Evolutionary conservation across 2,329 filamentous ascomycete species (phyloP), one percentile per base, ranked within the genome.

Genomic region (Phyllosticta capitalensis): DNA sequence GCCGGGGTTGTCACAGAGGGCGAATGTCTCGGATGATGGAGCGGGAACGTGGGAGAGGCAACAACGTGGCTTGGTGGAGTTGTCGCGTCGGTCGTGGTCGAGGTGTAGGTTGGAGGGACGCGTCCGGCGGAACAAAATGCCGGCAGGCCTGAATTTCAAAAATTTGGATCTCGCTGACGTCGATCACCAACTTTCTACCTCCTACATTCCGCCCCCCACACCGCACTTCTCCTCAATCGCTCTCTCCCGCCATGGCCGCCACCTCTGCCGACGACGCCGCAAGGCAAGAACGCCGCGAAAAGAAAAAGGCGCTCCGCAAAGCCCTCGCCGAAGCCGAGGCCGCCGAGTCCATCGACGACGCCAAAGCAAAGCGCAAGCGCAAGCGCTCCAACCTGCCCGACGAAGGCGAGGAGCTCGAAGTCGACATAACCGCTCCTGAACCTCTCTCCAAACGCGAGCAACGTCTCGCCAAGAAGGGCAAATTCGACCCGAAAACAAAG

Each of bases 361-460:
- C 5, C 45, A 58, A 22, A n/a, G 20, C 53, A 62, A 64, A 24
- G 63, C 65, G n/a, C 54, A 80, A 79, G 68, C 76, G 78, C 60
- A 80, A 79, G 67, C 74, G 76, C 84, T 67, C 88, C 87, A 67
- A 80, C 81, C 65, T 86, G 0, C 68, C 79, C 58, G 73, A 75
- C 30, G 54, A 60, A 49, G 67, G 81, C 58, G 82, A 86, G 54
- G 82, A 45, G 14, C 87, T 99, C 68, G 90, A 95, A 73, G 91
- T 99, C 70, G 90, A 99, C 72, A 77, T 99, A 63, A 81, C 79
- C 64, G 85, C 89, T n/a, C 94, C 94, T 24, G 92, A 97, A 70
- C 94, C 94, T 20, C 90, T 90, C 1, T 97, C 94, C 33, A 99
- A 97, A 75, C 95, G 94, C 71, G 91, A 90, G 63, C 84, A 91